A percentile compares a stretch with the other conserved stretches of the same genome.
Evolutionary conservation across 352 stramenopile genomes (phyloP).

Genomic region (Achlya hypogyna): DNA sequence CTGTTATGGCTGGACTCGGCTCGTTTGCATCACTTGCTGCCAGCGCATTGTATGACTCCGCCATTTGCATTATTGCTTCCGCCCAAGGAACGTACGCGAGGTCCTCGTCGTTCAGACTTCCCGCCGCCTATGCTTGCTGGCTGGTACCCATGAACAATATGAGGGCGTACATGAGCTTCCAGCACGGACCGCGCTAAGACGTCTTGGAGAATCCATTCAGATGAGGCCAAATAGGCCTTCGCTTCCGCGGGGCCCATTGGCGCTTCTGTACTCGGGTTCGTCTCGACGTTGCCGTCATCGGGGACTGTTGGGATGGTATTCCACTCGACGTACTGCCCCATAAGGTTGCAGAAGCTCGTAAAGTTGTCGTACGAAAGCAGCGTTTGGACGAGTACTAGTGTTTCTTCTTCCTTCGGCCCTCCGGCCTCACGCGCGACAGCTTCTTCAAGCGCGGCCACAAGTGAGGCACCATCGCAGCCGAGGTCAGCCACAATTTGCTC

Average conservation of each 20-base stretch:
- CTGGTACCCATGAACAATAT: not conserved
- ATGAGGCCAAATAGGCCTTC: conserved; percentile 23
- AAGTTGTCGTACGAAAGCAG: conserved; percentile 66
- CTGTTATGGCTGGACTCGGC: not conserved
- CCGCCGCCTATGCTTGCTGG: conserved; percentile 25
- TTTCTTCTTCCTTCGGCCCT: conserved; percentile 32
- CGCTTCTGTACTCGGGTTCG: no score
- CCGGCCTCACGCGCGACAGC: conserved; percentile 25
- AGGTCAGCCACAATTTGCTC: conserved; percentile 49
- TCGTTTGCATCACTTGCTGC: not conserved
- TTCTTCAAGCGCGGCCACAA: conserved; percentile 41
- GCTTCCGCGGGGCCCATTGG: not conserved
- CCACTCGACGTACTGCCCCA: conserved; percentile 37
- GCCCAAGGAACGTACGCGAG: conserved; percentile 52
- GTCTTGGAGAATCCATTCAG: conserved; percentile 58
- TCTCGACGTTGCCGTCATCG: not conserved
- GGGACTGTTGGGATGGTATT: conserved; percentile 8
- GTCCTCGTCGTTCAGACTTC: conserved; percentile 43
- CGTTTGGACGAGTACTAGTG: conserved; percentile 56
- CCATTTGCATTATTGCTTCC: conserved; percentile 50
- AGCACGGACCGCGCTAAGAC: conserved; percentile 59
- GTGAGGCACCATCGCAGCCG: conserved; percentile 45
- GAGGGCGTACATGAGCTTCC: conserved; percentile 35
- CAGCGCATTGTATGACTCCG: not conserved
- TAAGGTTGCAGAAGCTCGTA: conserved; percentile 43